phyloP scores from a whole-genome alignment of 495 filamentous ascomycete genomes.

The Neurospora sp. region DNA sequence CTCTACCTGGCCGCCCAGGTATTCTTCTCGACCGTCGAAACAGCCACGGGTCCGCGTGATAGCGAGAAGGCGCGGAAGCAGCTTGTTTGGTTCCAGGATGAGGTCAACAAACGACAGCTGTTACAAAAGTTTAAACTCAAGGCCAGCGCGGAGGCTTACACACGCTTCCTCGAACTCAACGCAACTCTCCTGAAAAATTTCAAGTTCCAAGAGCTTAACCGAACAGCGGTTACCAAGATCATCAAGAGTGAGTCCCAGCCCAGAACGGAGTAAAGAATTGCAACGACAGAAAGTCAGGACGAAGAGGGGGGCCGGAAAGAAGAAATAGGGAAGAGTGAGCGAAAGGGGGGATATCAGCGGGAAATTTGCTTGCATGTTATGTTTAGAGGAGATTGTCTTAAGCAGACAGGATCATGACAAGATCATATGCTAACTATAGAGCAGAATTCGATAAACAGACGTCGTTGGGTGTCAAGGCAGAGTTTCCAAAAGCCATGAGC shows the following conservation, averaged over 20 bases:
- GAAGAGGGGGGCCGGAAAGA: not conserved
- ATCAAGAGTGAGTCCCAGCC: constrained; percentile 52
- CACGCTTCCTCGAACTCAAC: constrained; percentile 56
- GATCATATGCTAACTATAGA: constrained; percentile 1
- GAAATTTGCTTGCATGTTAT: not conserved
- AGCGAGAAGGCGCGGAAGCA: constrained; percentile 43
- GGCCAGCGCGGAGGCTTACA: constrained; percentile 45
- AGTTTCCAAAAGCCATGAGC: constrained; percentile 41
- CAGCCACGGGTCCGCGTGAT: constrained; percentile 46
- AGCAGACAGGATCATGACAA: not conserved
- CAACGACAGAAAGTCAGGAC: not conserved
- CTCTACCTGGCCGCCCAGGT: constrained; percentile 59
- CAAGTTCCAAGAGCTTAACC: constrained; percentile 66
- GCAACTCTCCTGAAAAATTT: constrained; percentile 52
- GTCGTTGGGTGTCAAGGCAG: constrained; percentile 46
- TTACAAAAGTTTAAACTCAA: constrained; percentile 46
- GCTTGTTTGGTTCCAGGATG: constrained; percentile 48
- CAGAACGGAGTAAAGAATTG: not conserved
- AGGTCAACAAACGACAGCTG: constrained; percentile 44
- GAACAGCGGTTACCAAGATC: constrained; percentile 60
- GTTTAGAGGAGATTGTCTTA: not conserved
- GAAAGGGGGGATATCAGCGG: not conserved
- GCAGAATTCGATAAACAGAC: constrained; percentile 75
- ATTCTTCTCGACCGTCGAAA: constrained; percentile 62
- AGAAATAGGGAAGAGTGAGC: not conserved